Conservation (phyloP, 495 filamentous ascomycete species). For the Daldinia decipiens region DNA sequence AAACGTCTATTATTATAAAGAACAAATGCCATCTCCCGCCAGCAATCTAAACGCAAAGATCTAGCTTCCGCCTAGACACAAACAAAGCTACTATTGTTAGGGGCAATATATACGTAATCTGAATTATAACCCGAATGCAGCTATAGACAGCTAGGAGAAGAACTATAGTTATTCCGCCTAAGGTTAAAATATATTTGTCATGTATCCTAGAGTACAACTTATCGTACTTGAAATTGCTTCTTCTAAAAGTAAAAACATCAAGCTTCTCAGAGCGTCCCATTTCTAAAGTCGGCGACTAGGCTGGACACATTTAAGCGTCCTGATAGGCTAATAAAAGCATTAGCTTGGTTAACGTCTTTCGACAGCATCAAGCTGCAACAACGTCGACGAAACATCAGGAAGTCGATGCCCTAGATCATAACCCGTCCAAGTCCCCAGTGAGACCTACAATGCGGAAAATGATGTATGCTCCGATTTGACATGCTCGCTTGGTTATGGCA, state of each 20-base stretch:
- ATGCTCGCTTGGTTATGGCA: conserved; percentile 33
- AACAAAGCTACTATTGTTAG: not conserved
- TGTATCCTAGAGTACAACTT: not conserved
- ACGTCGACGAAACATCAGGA: not conserved
- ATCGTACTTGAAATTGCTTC: not conserved
- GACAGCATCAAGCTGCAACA: not conserved
- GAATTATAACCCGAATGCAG: too few relatives aligned
- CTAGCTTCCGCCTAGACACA: not conserved
- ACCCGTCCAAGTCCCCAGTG: conserved; percentile 33
- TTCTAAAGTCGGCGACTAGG: not conserved
- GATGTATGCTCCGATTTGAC: conserved; percentile 34
- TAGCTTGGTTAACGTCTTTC: not conserved
- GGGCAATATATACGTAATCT: too few relatives aligned
- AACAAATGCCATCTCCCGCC: not conserved
- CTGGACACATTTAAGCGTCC: not conserved
- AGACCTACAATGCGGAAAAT: conserved; percentile 45
- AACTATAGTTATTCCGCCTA: too few relatives aligned
- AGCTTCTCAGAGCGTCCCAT: not conserved
- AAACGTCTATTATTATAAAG: too few relatives aligned
- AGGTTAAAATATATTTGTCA: not conserved
- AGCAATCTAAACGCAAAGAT: not conserved
- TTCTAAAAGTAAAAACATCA: not conserved
- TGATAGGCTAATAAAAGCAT: not conserved
- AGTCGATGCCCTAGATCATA: conserved; percentile 11
- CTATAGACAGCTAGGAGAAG: too few relatives aligned